These are phyloP conservation scores for Collariella sp. DNA, from an alignment of 495 filamentous ascomycete genomes.

Conservation along the genomic window DNA sequence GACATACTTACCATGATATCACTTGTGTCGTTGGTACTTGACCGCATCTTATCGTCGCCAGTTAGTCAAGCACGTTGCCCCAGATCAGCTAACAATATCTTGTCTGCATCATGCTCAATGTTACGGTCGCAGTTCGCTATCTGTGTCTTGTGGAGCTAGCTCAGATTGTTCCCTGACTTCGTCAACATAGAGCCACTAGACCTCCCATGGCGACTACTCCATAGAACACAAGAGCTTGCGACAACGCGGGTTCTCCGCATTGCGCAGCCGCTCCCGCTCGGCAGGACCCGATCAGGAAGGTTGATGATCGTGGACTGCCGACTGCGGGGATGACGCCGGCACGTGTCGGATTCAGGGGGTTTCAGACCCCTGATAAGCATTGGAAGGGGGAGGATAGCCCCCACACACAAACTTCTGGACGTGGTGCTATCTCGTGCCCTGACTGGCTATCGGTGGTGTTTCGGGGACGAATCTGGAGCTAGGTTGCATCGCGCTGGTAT, in stretches of 20 bases:
- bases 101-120: too few relatives aligned
- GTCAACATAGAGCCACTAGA: too few relatives aligned
- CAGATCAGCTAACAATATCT: too few relatives aligned
- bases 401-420: slow-evolving; percentile 2
- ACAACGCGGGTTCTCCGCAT: neutral
- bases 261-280: slow-evolving; percentile 1
- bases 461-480: neutral
- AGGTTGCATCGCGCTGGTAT: slow-evolving; percentile 14
- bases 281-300: slow-evolving; percentile 16
- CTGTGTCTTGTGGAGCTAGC: too few relatives aligned
- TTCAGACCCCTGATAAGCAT: slow-evolving; percentile 7
- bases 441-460: neutral
- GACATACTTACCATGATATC: too few relatives aligned
- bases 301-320: slow-evolving; percentile 2
- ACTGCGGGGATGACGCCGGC: neutral
- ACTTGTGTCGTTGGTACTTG: too few relatives aligned
- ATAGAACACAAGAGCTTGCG: too few relatives aligned
- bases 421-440: slow-evolving; percentile 13
- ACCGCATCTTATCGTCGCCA: too few relatives aligned
- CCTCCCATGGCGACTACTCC: too few relatives aligned
- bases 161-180: too few relatives aligned
- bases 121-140: too few relatives aligned
- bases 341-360: slow-evolving; percentile 3
- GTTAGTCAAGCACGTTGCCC: too few relatives aligned
- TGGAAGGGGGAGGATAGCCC: neutral